phyloP scores from a whole-genome alignment of 176 grass and related monocot species.

The Urochloa ruziziensis region DNA sequence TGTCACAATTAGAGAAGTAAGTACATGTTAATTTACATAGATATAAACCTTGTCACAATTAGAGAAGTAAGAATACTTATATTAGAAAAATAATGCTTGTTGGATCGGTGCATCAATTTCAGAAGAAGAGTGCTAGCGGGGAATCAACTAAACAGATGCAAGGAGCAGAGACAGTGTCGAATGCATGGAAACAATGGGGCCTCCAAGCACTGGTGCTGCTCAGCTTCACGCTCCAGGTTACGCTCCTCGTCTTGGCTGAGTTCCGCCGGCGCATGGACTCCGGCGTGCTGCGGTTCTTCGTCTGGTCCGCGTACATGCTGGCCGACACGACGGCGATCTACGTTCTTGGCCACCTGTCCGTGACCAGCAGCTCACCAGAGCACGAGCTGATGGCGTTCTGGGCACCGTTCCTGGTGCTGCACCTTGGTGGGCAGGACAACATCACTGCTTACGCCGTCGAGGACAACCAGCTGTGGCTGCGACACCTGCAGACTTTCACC shows the following conservation, averaged over 20 bases:
- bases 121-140: not conserved
- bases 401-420: too few relatives aligned
- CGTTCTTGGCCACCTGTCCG: conserved; percentile 4
- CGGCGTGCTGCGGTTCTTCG: not conserved
- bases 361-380: not conserved
- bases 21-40: too few relatives aligned
- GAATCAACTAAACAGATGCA: conserved; percentile 9
- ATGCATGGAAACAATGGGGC: conserved; percentile 13
- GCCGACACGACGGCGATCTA: not conserved
- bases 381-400: not conserved
- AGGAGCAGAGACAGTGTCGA: not conserved
- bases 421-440: conserved; percentile 14
- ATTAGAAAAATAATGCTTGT: too few relatives aligned
- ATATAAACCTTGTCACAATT: too few relatives aligned
- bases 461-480: conserved; percentile 1
- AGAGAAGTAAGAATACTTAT: too few relatives aligned
- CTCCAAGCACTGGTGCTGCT: conserved; percentile 9
- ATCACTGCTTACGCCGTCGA: conserved; percentile 5
- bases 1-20: too few relatives aligned
- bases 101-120: too few relatives aligned
- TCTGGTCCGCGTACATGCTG: conserved; percentile 20
- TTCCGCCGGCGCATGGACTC: not conserved
- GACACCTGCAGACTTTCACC: not conserved
- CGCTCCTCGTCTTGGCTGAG: conserved; percentile 1
- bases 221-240: not conserved